Conservation (phyloP, 2,329 filamentous ascomycete genomes). For the Fusarium bactridioides region DNA sequence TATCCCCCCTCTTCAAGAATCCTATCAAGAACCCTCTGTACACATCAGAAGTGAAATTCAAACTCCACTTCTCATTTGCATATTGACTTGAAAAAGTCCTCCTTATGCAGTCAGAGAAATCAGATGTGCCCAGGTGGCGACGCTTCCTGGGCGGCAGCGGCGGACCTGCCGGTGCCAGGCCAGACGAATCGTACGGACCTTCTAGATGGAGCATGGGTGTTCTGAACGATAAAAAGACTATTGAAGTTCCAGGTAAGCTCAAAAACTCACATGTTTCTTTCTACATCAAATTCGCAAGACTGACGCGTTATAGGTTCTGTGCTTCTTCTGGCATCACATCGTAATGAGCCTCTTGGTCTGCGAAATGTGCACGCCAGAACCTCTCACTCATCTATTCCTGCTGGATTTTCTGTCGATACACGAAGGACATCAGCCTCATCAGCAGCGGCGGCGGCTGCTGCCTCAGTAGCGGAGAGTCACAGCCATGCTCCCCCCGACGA, state of each 20-base stretch:
- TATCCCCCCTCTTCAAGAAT: not conserved
- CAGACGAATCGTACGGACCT: constrained; percentile 24
- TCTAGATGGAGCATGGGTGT: constrained; percentile 77
- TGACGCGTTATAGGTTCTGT: constrained; percentile 59
- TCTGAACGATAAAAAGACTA: constrained; percentile 79
- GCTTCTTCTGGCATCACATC: constrained; percentile 61
- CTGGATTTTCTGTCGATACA: constrained; percentile 51
- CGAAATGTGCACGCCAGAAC: constrained; percentile 64
- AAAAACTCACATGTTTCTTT: not conserved
- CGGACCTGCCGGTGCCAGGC: constrained; percentile 4
- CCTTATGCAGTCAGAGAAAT: constrained; percentile 27
- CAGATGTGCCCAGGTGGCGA: constrained; percentile 23
- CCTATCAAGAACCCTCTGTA: not conserved
- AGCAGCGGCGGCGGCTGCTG: not conserved
- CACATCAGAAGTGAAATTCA: not conserved
- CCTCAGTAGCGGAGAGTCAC: constrained; percentile 1
- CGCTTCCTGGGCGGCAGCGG: constrained; percentile 29
- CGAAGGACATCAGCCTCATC: constrained; percentile 43
- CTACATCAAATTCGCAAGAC: not conserved
- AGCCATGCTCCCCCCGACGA: constrained; percentile 19
- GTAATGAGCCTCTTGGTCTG: constrained; percentile 67
- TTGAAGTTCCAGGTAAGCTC: constrained; percentile 82
- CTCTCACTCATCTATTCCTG: constrained; percentile 65
- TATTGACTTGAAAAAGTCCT: not conserved
- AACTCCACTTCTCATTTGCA: not conserved